phyloP scores from a whole-genome alignment of 1,284 basidiomycete genomes.

The Fomitopsis pinicola region DNA sequence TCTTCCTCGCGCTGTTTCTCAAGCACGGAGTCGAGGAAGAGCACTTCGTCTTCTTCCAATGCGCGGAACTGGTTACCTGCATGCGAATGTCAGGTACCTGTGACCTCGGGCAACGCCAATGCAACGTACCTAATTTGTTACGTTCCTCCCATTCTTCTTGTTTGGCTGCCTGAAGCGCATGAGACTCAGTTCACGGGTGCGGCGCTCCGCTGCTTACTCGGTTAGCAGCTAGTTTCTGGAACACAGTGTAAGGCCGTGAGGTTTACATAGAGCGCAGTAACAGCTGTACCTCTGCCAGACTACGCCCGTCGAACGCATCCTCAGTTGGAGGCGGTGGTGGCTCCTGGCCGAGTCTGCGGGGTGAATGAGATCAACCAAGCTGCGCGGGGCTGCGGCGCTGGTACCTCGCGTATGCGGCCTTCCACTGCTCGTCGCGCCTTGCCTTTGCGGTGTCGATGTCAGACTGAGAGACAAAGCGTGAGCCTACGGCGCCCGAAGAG shows the following conservation, averaged over 20 bases:
- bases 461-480: conserved; percentile 74
- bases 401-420: conserved; percentile 86
- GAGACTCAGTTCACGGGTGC: conserved; percentile 13
- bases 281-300: conserved; percentile 79
- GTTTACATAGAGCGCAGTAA: conserved; percentile 31
- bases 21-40: conserved; percentile 81
- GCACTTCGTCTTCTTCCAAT: conserved; percentile 85
- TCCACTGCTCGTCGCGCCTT: conserved; percentile 84
- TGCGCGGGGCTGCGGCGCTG: background rate
- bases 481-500: conserved; percentile 62
- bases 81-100: conserved; percentile 8
- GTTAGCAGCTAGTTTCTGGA: conserved; percentile 78
- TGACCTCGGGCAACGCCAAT: conserved; percentile 1
- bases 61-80: conserved; percentile 89
- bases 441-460: conserved; percentile 79
- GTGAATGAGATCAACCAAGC: conserved; percentile 3
- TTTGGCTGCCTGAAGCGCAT: conserved; percentile 63
- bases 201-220: conserved; percentile 44
- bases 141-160: conserved; percentile 95
- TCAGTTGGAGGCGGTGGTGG: conserved; percentile 76
- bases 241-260: conserved; percentile 9
- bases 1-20: conserved; percentile 77
- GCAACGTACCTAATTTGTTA: conserved; percentile 70
- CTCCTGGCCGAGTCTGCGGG: conserved; percentile 74
- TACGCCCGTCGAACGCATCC: conserved; percentile 82